Evolutionary conservation across 805 yeast species (phyloP).

Genomic region (Komagataella ulmi): DNA sequence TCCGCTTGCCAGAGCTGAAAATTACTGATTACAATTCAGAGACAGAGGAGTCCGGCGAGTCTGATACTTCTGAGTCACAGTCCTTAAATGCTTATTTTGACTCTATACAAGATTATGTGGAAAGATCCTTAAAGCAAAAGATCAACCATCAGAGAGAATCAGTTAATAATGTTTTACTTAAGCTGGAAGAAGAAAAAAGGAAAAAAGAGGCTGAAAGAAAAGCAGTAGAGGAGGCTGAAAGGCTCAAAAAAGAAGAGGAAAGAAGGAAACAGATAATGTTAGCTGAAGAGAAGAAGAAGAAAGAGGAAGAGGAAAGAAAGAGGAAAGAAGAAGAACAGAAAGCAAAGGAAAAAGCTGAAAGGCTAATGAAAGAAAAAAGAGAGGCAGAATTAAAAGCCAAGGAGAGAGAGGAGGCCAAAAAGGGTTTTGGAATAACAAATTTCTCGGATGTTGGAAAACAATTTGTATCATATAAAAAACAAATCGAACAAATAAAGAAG

Average conservation of each 20-base stretch:
- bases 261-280: slow-evolving; percentile 10
- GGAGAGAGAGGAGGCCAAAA: slow-evolving; percentile 8
- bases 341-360: slow-evolving; percentile 11
- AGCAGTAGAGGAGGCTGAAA: slow-evolving; percentile 7
- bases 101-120: not conserved
- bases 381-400: slow-evolving; percentile 3
- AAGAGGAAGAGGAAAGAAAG: slow-evolving; percentile 5
- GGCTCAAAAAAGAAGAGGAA: slow-evolving; percentile 10
- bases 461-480: slow-evolving; percentile 34
- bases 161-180: not conserved
- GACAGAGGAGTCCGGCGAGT: not conserved
- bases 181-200: slow-evolving; percentile 1
- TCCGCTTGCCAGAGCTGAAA: not conserved
- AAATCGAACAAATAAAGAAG: slow-evolving; percentile 43
- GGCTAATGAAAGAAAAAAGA: slow-evolving; percentile 10
- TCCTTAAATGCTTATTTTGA: not conserved
- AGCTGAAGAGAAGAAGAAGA: slow-evolving; percentile 7
- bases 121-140: not conserved
- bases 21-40: not conserved
- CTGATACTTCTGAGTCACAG: not conserved
- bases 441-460: slow-evolving; percentile 23
- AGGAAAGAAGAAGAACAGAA: slow-evolving; percentile 10
- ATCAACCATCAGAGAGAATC: not conserved
- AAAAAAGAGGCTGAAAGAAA: slow-evolving; percentile 8
- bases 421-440: slow-evolving; percentile 16